Conservation (phyloP, 345 rosid genomes). For the Kernera saxatilis region DNA sequence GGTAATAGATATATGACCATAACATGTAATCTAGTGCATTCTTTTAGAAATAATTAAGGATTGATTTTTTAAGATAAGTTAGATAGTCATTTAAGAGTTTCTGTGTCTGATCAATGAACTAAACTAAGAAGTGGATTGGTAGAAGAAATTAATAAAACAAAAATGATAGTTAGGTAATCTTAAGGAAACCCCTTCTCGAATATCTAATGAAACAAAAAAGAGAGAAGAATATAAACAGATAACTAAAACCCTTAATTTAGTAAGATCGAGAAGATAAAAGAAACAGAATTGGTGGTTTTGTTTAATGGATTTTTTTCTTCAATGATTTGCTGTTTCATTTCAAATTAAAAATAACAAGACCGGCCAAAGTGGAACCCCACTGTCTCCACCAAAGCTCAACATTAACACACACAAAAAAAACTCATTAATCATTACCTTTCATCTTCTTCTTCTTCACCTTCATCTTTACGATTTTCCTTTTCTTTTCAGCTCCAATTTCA, state of each 20-base stretch:
- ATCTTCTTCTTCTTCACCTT: neutral
- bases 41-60: too few relatives aligned
- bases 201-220: neutral
- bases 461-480: neutral
- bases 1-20: too few relatives aligned
- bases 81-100: too few relatives aligned
- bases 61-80: too few relatives aligned
- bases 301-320: neutral
- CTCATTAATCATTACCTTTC: constrained; percentile 21
- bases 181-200: neutral
- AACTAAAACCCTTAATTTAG: neutral
- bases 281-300: neutral
- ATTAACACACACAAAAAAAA: neutral
- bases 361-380: constrained; percentile 33
- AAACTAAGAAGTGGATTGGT: too few relatives aligned
- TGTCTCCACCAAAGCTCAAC: constrained; percentile 20
- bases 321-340: constrained; percentile 11
- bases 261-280: neutral
- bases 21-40: too few relatives aligned
- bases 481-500: neutral
- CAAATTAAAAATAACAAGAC: constrained; percentile 4
- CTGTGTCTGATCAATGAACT: too few relatives aligned
- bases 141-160: neutral
- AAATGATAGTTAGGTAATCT: neutral
- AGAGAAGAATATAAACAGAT: neutral